Base-by-base conservation (phyloP, 805 yeast genomes). In the Myxozyma vanderwaltii region DNA sequence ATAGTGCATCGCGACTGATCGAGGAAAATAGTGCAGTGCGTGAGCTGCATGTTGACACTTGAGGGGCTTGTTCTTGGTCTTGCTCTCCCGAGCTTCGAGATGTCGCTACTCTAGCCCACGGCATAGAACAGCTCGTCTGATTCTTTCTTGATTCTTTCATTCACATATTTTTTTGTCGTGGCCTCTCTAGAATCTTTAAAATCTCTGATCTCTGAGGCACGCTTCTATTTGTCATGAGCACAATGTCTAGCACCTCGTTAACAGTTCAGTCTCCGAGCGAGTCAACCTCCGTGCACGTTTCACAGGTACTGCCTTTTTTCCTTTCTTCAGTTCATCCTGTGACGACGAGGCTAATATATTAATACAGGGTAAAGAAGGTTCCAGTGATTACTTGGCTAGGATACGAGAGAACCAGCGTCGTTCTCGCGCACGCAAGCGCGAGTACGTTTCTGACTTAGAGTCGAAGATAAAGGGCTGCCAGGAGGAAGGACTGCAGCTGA, bases 391-490 rank as follows among this genome's bases (percentile, higher is more conserved):
- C 26, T 54, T 60, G 24, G 64, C 64, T 7, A 51, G 64, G 12
- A 60, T 60, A 36, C 50, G 64, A 19, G 64, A 60, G 44, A 60
- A 60, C 24, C 64, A 60, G 33, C 58, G 64, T 12, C 43, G 64
- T 17, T 60, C 64, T 17, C 51, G 64, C 10, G 64, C 64, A 10
- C 61, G 64, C 21, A 60, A 60, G 56, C 61, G 64, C 17, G 64
- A 60, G 40, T 60, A 60, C 36, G 55, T 60, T 23, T 29, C 48
- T 4, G 64, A 60, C 49, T 24, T 60, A 48, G 64, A 60, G 43
- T n/a, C 53, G 26, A 60, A 60, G 36, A 58, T 60, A 13, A 55
- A 51, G 26, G 39, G 49, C 6, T 60, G 64, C 49, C 61, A 60
- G 39, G 55, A 41, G 15, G 64, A 60, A 35, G 64, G 64, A 27